Evolutionary conservation across 2,329 filamentous ascomycete genomes (phyloP).

Genomic region (Periconia macrospinosa): DNA sequence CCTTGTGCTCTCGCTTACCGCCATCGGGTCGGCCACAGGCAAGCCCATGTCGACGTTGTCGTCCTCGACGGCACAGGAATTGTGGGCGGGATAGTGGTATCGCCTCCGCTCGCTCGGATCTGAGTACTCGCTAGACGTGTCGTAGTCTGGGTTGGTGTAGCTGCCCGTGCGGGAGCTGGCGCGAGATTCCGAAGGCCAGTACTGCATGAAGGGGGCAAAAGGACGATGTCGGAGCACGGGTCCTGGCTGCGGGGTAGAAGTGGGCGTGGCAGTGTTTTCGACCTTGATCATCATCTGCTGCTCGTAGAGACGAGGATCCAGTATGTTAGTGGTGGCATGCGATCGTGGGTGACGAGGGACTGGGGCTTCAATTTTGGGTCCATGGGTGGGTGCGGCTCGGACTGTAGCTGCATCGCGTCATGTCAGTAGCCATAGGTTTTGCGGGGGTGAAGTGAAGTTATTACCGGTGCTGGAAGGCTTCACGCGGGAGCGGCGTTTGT

Average conservation of each 20-base stretch:
- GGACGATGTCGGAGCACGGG: constrained; percentile 32
- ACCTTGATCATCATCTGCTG: constrained; percentile 38
- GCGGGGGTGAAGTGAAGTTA: constrained; percentile 10
- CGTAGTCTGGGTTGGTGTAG: constrained; percentile 41
- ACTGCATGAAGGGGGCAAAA: constrained; percentile 41
- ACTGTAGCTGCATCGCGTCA: constrained; percentile 15
- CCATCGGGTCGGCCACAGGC: constrained; percentile 24
- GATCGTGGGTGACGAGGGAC: constrained; percentile 25
- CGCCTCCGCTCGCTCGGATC: constrained; percentile 32
- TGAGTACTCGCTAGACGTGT: constrained; percentile 42
- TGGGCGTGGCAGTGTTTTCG: constrained; percentile 31
- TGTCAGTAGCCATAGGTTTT: constrained; percentile 20
- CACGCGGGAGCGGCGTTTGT: constrained; percentile 61
- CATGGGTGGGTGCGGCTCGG: constrained; percentile 16
- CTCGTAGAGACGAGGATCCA: constrained; percentile 43
- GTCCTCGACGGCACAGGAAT: constrained; percentile 37
- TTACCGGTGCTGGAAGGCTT: constrained; percentile 32
- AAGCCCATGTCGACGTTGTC: constrained; percentile 21
- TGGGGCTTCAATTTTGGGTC: constrained; percentile 28
- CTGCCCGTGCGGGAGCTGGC: constrained; percentile 36
- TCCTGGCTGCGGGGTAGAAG: constrained; percentile 31
- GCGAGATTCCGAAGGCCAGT: constrained; percentile 40
- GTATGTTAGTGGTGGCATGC: constrained; percentile 26
- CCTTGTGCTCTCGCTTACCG: constrained; percentile 47
- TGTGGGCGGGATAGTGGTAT: constrained; percentile 25